phyloP scores from a whole-genome alignment of 805 yeast genomes.

The Candida silvatica region DNA sequence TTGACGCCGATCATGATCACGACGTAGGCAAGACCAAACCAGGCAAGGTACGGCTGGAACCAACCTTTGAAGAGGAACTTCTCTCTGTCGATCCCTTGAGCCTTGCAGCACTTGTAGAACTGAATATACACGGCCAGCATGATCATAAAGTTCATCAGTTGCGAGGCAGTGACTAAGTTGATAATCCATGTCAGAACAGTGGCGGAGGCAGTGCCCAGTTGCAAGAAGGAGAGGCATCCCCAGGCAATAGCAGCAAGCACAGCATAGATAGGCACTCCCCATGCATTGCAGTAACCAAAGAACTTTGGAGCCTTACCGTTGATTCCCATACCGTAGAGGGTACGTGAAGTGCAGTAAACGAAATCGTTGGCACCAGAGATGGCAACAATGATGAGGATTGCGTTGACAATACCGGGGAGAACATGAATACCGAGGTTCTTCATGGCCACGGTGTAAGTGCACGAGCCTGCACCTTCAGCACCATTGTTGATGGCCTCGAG shows the following conservation, averaged over 20 bases:
- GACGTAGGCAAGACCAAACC: conserved; percentile 37
- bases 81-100: conserved; percentile 40
- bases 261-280: conserved; percentile 39
- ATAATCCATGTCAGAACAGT: conserved; percentile 66
- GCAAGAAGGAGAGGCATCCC: conserved; percentile 37
- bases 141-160: conserved; percentile 49
- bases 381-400: conserved; percentile 31
- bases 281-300: conserved; percentile 34
- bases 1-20: conserved; percentile 46
- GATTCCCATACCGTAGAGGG: conserved; percentile 36
- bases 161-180: conserved; percentile 63
- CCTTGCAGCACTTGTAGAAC: conserved; percentile 50
- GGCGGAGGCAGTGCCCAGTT: conserved; percentile 48
- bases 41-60: conserved; percentile 53
- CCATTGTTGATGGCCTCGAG: conserved; percentile 24
- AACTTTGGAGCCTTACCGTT: conserved; percentile 39
- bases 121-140: conserved; percentile 52
- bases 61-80: conserved; percentile 42
- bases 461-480: conserved; percentile 37
- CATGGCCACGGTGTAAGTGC: conserved; percentile 42
- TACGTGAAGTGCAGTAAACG: conserved; percentile 38
- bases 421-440: conserved; percentile 32
- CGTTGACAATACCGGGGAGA: conserved; percentile 38
- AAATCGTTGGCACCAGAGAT: conserved; percentile 43
- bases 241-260: conserved; percentile 32